A percentile compares a stretch with the other conserved stretches of the same genome.
phyloP scores from a whole-genome alignment of 108 stramenopile genomes.

The Stephanodiscus triporus region DNA sequence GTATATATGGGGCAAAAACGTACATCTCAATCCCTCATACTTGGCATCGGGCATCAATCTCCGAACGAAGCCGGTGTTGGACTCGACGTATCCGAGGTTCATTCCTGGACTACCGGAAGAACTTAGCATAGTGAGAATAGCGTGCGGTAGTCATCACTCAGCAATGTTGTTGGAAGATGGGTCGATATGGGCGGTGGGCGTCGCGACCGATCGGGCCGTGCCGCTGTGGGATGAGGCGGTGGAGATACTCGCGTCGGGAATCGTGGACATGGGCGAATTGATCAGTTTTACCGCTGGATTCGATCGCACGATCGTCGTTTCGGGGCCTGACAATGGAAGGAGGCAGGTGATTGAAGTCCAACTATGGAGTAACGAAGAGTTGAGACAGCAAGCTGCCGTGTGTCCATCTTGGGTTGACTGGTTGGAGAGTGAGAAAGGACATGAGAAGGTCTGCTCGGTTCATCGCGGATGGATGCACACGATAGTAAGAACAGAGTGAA shows the following conservation, averaged over 20 bases:
- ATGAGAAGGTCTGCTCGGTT: slow-evolving; percentile 53
- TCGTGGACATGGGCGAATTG: slow-evolving; percentile 54
- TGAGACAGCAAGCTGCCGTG: slow-evolving; percentile 68
- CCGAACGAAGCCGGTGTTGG: slow-evolving; percentile 48
- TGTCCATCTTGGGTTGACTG: slow-evolving; percentile 76
- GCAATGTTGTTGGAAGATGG: slow-evolving; percentile 85
- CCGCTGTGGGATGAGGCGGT: slow-evolving; percentile 73
- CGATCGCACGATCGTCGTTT: slow-evolving; percentile 80
- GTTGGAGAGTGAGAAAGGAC: slow-evolving; percentile 29
- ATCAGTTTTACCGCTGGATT: slow-evolving; percentile 78
- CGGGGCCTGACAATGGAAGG: slow-evolving; percentile 42
- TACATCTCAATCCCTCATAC: slow-evolving; percentile 36
- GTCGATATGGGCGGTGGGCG: slow-evolving; percentile 80
- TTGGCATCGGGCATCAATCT: slow-evolving; percentile 21
- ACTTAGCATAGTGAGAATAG: slow-evolving; percentile 55
- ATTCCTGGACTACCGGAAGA: slow-evolving; percentile 65
- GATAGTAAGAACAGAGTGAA: slow-evolving; percentile 62
- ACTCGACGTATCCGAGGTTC: slow-evolving; percentile 54
- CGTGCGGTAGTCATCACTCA: slow-evolving; percentile 86
- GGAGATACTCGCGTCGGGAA: slow-evolving; percentile 65
- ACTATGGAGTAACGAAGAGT: slow-evolving; percentile 74
- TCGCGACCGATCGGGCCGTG: slow-evolving; percentile 70
- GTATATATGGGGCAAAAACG: slow-evolving; percentile 86
- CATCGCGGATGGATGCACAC: slow-evolving; percentile 89
- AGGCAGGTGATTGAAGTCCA: slow-evolving; percentile 73